These are phyloP conservation scores for Macrophomina pseudophaseolina DNA, from an alignment of 2,329 filamentous ascomycete species.

Conservation along the genomic window DNA sequence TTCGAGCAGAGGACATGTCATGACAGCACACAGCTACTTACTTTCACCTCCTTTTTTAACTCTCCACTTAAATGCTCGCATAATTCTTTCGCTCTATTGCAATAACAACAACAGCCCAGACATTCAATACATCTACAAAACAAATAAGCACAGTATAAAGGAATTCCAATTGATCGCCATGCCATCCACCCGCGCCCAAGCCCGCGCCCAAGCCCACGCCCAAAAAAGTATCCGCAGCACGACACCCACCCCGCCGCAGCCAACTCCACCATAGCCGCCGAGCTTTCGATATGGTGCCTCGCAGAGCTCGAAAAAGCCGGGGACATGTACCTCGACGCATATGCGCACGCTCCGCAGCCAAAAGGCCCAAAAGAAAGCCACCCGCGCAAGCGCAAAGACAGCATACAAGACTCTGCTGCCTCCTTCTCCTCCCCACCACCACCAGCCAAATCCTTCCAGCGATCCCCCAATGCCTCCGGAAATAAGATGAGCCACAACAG, in stretches of 20 bases:
- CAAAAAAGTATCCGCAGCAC: background rate
- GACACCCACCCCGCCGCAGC: background rate
- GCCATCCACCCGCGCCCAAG: conserved; percentile 8
- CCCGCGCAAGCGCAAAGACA: conserved; percentile 5
- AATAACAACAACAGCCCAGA: too few species aligned
- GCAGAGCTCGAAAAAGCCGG: conserved; percentile 10
- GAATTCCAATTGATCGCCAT: background rate
- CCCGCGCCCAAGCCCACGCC: too few species aligned
- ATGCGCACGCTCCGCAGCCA: background rate
- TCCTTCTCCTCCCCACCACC: background rate
- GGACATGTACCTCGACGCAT: conserved; percentile 8
- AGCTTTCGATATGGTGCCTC: conserved; percentile 1
- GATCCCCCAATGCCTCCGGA: background rate
- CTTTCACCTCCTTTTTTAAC: background rate
- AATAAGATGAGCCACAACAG: background rate
- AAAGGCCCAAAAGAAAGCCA: background rate
- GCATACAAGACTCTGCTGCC: background rate
- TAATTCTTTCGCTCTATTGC: too few species aligned
- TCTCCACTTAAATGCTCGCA: too few species aligned
- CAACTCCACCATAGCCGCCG: background rate
- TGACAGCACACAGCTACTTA: background rate
- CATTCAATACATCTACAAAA: too few species aligned
- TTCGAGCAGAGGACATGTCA: background rate
- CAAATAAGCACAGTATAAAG: too few species aligned
- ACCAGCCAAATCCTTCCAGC: background rate